Percentiles rank a stretch among this genome's conserved stretches.
Conservation (phyloP, 805 yeast genomes). For the Saccharomycopsis selenospora region DNA sequence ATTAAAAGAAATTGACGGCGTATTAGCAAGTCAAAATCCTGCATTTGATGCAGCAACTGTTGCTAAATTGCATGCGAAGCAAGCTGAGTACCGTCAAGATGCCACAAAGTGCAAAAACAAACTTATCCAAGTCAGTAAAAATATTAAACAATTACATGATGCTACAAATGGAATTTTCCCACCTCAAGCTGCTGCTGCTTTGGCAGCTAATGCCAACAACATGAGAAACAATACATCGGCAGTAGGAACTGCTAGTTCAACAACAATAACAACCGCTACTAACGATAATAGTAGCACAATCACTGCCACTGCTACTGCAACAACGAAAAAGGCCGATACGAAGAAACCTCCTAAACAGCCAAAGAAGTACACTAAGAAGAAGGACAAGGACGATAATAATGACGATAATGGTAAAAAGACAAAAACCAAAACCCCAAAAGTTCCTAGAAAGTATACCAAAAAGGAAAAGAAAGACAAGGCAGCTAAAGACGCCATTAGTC, state of each 20-base stretch:
- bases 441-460: slow-evolving; percentile 1
- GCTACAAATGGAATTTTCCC: background rate
- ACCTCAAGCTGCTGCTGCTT: background rate
- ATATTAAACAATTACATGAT: background rate
- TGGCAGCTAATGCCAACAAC: background rate
- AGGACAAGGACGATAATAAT: background rate
- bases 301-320: background rate
- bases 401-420: slow-evolving; percentile 3
- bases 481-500: background rate
- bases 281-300: too few species aligned
- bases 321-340: background rate
- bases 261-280: background rate
- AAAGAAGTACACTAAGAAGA: slow-evolving; percentile 1
- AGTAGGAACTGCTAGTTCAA: background rate
- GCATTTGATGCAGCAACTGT: background rate
- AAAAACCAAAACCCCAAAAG: slow-evolving; percentile 5
- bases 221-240: background rate
- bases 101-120: background rate
- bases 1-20: background rate
- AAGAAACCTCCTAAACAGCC: slow-evolving; percentile 1
- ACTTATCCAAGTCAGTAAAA: background rate
- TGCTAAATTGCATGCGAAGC: background rate
- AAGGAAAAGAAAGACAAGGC: slow-evolving; percentile 2
- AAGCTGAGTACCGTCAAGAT: background rate
- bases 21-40: background rate